Conservation (phyloP, 140 eudicot species). For the Ambrosia hybrid region DNA sequence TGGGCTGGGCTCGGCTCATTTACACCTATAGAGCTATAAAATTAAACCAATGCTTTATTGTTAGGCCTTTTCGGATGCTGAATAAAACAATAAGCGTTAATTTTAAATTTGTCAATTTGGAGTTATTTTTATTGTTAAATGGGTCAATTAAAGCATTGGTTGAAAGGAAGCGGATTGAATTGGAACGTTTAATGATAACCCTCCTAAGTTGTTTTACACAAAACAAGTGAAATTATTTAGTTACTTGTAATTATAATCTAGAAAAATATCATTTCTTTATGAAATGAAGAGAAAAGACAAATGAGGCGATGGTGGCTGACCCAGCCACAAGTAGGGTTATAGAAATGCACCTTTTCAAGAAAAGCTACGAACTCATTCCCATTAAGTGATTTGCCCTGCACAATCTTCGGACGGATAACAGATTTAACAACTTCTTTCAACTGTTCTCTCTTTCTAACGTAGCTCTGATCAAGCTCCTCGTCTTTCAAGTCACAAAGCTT, state of each 20-base stretch:
- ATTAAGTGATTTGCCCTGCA: constrained; percentile 78
- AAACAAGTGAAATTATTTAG: background rate
- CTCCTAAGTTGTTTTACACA: background rate
- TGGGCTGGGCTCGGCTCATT: too few relatives aligned
- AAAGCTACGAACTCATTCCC: constrained; percentile 89
- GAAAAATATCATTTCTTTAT: background rate
- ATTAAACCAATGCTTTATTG: too few relatives aligned
- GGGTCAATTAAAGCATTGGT: too few relatives aligned
- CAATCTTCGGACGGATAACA: constrained; percentile 83
- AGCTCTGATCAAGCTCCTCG: constrained; percentile 73
- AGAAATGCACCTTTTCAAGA: constrained; percentile 68
- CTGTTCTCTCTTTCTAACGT: constrained; percentile 76
- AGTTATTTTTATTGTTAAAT: too few relatives aligned
- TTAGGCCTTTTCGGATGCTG: too few relatives aligned
- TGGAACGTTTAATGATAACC: background rate
- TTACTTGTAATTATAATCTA: background rate
- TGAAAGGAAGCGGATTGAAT: background rate
- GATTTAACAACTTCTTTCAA: constrained; percentile 74
- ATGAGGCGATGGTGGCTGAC: background rate
- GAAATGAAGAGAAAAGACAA: background rate
- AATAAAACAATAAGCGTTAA: too few relatives aligned
- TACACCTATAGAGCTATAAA: too few relatives aligned
- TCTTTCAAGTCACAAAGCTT: constrained; percentile 96
- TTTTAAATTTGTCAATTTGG: too few relatives aligned
- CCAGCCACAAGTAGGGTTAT: constrained; percentile 13